Evolutionary conservation across 179 eudicot species (phyloP).

Genomic region (Patellifolia procumbens): DNA sequence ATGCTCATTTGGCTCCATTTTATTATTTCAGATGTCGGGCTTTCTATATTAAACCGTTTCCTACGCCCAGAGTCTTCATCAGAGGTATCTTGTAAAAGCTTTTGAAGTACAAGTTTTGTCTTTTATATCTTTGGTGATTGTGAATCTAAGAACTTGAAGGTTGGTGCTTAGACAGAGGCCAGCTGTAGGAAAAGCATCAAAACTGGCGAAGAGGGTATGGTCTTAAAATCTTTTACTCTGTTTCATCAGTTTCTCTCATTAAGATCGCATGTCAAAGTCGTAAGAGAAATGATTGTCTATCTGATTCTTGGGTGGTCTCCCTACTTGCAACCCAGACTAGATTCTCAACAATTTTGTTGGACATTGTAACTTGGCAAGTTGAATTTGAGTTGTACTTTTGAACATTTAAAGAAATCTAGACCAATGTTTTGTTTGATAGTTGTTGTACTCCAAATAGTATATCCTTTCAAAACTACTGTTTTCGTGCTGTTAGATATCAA

Average conservation of each 20-base stretch:
- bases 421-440: background rate
- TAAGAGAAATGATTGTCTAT: background rate
- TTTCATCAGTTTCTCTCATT: background rate
- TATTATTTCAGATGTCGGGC: constrained; percentile 78
- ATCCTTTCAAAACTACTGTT: background rate
- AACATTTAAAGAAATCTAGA: background rate
- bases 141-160: constrained; percentile 40
- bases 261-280: background rate
- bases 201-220: constrained; percentile 90
- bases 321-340: background rate
- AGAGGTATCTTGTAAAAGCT: constrained; percentile 57
- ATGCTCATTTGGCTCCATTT: constrained; percentile 17
- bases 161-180: constrained; percentile 79
- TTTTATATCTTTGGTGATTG: background rate
- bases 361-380: background rate
- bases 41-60: constrained; percentile 80
- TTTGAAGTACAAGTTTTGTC: constrained; percentile 21
- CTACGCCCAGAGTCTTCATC: constrained; percentile 60
- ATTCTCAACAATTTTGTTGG: background rate
- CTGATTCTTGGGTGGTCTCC: background rate
- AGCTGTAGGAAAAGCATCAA: constrained; percentile 71
- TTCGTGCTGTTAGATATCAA: background rate
- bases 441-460: background rate
- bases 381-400: background rate
- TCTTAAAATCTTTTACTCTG: constrained; percentile 9